Conservation (phyloP, 306 rosid species). For the Acacia melanoxylon region DNA sequence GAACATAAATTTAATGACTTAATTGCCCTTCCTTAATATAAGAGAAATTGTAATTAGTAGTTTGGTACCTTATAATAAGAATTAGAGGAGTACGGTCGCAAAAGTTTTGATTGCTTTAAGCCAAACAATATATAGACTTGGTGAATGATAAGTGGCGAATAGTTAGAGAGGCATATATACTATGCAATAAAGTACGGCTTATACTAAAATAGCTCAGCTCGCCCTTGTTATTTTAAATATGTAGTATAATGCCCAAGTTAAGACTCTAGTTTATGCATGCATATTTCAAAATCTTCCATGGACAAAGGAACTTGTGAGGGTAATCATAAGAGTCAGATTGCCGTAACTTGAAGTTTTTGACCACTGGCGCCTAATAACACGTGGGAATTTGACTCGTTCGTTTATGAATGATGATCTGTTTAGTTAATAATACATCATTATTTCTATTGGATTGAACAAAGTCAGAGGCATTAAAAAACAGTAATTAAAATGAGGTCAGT, state of each 20-base stretch:
- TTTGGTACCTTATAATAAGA: accelerated
- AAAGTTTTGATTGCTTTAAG: too few species aligned
- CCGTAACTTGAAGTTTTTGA: neutral
- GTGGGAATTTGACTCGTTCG: neutral
- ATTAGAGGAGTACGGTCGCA: accelerated
- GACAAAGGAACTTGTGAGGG: neutral
- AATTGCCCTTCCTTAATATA: too few species aligned
- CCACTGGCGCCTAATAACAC: neutral
- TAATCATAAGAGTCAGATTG: neutral
- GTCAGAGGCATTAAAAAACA: neutral
- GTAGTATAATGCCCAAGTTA: neutral
- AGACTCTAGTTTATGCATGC: neutral
- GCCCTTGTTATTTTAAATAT: neutral
- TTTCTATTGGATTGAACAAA: neutral
- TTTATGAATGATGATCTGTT: neutral
- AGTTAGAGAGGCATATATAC: too few species aligned
- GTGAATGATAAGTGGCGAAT: too few species aligned
- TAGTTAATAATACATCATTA: neutral
- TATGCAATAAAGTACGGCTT: too few species aligned
- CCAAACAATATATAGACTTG: too few species aligned
- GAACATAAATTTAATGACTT: too few species aligned
- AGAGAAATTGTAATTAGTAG: too few species aligned
- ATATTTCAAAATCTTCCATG: neutral
- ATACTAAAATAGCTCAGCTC: too few species aligned
- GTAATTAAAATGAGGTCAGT: neutral